Evolutionary conservation across 2,329 filamentous ascomycete genomes (phyloP).

Genomic region (Colletotrichum horii): DNA sequence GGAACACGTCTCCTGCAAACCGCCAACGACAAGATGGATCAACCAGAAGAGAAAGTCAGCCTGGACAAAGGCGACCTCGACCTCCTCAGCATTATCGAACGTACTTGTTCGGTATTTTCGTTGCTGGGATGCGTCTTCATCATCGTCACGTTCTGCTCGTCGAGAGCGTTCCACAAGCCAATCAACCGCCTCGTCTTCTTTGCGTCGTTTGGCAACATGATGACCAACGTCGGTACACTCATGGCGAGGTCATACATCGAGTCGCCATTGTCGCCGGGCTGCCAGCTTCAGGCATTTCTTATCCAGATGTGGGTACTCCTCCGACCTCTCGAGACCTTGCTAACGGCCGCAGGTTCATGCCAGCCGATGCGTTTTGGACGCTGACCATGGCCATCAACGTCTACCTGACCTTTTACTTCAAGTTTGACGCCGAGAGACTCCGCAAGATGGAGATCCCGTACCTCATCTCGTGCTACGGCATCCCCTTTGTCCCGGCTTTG

Average conservation of each 20-base stretch:
- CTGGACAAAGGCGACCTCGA: slow-evolving; percentile 43
- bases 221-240: slow-evolving; percentile 77
- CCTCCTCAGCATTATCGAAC: slow-evolving; percentile 67
- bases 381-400: slow-evolving; percentile 86
- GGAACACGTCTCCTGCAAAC: neutral
- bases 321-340: slow-evolving; percentile 1
- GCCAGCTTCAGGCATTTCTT: slow-evolving; percentile 78
- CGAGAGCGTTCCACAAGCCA: slow-evolving; percentile 78
- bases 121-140: slow-evolving; percentile 74
- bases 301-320: slow-evolving; percentile 77
- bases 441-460: slow-evolving; percentile 75
- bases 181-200: slow-evolving; percentile 88
- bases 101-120: slow-evolving; percentile 73
- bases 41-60: neutral
- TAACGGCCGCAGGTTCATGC: slow-evolving; percentile 69
- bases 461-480: slow-evolving; percentile 71
- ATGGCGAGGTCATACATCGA: slow-evolving; percentile 69
- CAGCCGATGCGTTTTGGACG: slow-evolving; percentile 78
- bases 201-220: slow-evolving; percentile 80
- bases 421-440: slow-evolving; percentile 69
- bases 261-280: slow-evolving; percentile 53
- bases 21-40: neutral
- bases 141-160: slow-evolving; percentile 72
- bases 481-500: slow-evolving; percentile 73
- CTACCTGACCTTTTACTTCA: slow-evolving; percentile 79